These are phyloP conservation scores for Tillandsia leiboldiana DNA, from an alignment of 176 grass and related monocot species.

Conservation along the genomic window DNA sequence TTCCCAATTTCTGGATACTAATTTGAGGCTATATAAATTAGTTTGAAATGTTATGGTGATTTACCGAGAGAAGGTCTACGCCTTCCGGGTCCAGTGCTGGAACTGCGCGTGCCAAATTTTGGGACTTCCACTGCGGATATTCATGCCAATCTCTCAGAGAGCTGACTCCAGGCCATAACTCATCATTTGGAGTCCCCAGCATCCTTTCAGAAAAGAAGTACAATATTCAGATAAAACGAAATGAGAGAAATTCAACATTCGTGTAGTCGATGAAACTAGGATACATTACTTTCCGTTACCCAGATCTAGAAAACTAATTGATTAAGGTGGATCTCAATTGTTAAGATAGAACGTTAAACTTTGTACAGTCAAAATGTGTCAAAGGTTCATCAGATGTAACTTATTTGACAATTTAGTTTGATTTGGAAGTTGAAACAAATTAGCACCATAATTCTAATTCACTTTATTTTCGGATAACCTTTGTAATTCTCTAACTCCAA, in stretches of 20 bases:
- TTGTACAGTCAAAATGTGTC: too few relatives aligned
- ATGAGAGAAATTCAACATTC: not conserved
- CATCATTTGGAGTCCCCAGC: slow-evolving; percentile 74
- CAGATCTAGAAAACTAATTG: not conserved
- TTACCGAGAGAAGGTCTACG: slow-evolving; percentile 73
- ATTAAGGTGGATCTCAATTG: too few relatives aligned
- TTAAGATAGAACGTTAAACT: too few relatives aligned
- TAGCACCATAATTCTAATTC: too few relatives aligned
- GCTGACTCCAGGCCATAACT: slow-evolving; percentile 78
- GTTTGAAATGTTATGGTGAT: not conserved
- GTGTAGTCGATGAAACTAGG: not conserved
- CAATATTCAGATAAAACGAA: not conserved
- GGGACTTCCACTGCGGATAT: slow-evolving; percentile 75
- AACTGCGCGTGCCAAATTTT: slow-evolving; percentile 45
- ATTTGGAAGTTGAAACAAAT: too few relatives aligned
- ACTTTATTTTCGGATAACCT: too few relatives aligned
- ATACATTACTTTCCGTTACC: not conserved
- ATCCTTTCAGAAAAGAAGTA: slow-evolving; percentile 35
- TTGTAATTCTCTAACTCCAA: too few relatives aligned
- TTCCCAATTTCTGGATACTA: not conserved
- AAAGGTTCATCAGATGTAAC: too few relatives aligned
- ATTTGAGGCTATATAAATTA: not conserved
- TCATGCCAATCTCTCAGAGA: slow-evolving; percentile 77
- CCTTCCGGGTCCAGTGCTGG: slow-evolving; percentile 62
- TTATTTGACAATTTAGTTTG: too few relatives aligned